Conservation (phyloP, 805 yeast genomes). For the Priceomyces medius region DNA sequence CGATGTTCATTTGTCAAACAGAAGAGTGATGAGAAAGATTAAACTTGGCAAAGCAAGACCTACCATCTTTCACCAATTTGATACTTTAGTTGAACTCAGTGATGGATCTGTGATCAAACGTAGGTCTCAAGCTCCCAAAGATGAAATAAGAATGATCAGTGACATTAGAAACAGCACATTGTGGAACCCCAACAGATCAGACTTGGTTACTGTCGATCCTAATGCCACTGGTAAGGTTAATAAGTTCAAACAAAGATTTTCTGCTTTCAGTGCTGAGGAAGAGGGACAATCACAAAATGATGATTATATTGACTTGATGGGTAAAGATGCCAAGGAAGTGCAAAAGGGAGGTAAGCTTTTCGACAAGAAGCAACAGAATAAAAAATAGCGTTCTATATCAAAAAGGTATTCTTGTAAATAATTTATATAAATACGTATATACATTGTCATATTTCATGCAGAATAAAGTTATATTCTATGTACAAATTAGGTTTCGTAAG, state of each 20-base stretch:
- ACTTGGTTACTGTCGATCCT: constrained; percentile 71
- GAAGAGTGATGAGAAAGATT: constrained; percentile 69
- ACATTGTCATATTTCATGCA: background rate
- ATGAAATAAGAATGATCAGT: constrained; percentile 77
- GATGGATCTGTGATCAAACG: constrained; percentile 90
- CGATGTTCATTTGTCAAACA: constrained; percentile 42
- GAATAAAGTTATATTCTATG: background rate
- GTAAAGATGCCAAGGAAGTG: constrained; percentile 54
- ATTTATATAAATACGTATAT: constrained; percentile 7
- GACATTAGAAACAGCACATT: constrained; percentile 85
- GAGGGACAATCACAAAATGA: constrained; percentile 29
- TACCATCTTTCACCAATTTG: constrained; percentile 87
- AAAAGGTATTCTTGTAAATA: constrained; percentile 7
- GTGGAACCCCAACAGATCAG: constrained; percentile 88
- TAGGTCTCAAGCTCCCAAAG: constrained; percentile 84
- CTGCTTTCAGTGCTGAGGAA: constrained; percentile 33
- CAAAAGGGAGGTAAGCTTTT: constrained; percentile 55
- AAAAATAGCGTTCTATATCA: constrained; percentile 19
- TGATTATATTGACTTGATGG: constrained; percentile 60
- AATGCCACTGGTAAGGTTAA: constrained; percentile 79
- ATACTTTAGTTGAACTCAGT: constrained; percentile 82
- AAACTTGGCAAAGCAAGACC: constrained; percentile 87
- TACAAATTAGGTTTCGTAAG: background rate
- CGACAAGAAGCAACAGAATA: constrained; percentile 46
- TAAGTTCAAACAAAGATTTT: constrained; percentile 68